Conservation (phyloP, 2,329 filamentous ascomycete genomes). For the Clonostachys byssicola region DNA sequence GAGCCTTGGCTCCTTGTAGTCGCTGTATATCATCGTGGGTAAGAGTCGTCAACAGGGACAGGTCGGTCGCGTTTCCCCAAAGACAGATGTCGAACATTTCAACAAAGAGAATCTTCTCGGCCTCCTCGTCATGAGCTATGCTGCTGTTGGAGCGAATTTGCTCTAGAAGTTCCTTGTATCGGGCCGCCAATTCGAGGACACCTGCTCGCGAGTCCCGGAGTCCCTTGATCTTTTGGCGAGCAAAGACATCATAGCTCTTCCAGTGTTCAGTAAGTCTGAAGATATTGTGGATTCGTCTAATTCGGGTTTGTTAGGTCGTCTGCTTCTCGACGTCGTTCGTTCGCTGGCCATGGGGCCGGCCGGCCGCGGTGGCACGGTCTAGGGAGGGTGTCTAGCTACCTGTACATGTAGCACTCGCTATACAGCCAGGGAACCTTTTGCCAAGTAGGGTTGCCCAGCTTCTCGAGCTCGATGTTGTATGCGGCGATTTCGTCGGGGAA, state of each 20-base stretch:
- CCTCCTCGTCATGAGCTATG: background rate
- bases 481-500: slow-evolving; percentile 71
- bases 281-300: slow-evolving; percentile 41
- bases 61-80: slow-evolving; percentile 66
- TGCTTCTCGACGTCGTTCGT: background rate
- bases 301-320: too few relatives aligned
- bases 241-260: slow-evolving; percentile 62
- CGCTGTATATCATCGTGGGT: slow-evolving; percentile 67
- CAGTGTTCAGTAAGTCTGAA: slow-evolving; percentile 46
- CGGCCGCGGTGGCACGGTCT: background rate
- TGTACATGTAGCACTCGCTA: slow-evolving; percentile 64
- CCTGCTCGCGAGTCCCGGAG: slow-evolving; percentile 55
- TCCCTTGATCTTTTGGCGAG: slow-evolving; percentile 59
- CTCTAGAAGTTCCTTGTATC: background rate
- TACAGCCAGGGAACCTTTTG: slow-evolving; percentile 47
- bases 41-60: slow-evolving; percentile 60
- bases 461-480: slow-evolving; percentile 83
- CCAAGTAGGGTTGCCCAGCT: slow-evolving; percentile 60
- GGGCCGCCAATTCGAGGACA: slow-evolving; percentile 8
- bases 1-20: slow-evolving; percentile 58
- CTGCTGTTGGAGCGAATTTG: background rate
- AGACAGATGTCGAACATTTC: slow-evolving; percentile 67
- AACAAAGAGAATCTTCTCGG: slow-evolving; percentile 41
- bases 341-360: background rate
- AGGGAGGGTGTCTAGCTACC: slow-evolving; percentile 21